A percentile compares a stretch with the other conserved stretches of the same genome.
phyloP scores from a whole-genome alignment of 2,329 filamentous ascomycete species.

The Neospermospora avenae region DNA sequence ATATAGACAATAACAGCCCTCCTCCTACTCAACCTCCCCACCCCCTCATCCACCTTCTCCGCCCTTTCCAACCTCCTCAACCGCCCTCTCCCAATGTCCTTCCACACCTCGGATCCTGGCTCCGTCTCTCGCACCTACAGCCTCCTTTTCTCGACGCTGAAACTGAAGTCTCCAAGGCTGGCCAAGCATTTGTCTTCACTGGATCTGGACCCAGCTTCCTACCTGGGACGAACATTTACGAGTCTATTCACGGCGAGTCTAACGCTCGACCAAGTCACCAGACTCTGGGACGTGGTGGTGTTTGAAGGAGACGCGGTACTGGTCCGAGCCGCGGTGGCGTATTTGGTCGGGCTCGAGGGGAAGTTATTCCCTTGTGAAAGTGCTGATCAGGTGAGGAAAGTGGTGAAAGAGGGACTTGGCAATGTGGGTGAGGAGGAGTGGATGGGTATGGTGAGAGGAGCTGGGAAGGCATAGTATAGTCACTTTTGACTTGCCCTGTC shows the following conservation, averaged over 20 bases:
- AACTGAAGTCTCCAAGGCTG: constrained; percentile 60
- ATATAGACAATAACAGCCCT: constrained; percentile 66
- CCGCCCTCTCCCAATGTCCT: constrained; percentile 69
- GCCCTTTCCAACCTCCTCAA: constrained; percentile 75
- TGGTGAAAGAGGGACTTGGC: constrained; percentile 20
- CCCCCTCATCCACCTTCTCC: constrained; percentile 62
- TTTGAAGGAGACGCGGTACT: constrained; percentile 76
- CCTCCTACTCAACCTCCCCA: constrained; percentile 67
- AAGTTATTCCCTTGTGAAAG: constrained; percentile 42
- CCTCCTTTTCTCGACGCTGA: constrained; percentile 63
- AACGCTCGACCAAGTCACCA: constrained; percentile 65
- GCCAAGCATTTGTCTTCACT: constrained; percentile 58
- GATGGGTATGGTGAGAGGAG: constrained; percentile 27
- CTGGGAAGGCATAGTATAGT: constrained; percentile 29
- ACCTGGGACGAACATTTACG: constrained; percentile 59
- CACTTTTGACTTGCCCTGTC: too few relatives aligned
- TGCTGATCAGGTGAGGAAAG: constrained; percentile 20
- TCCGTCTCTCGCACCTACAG: constrained; percentile 68
- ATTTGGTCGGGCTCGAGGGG: constrained; percentile 52
- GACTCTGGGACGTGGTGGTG: constrained; percentile 78
- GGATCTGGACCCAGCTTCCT: constrained; percentile 47
- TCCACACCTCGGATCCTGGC: constrained; percentile 67
- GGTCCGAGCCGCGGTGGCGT: constrained; percentile 67
- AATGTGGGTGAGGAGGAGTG: constrained; percentile 28
- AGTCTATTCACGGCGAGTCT: constrained; percentile 61